Conservation (phyloP, 2,329 filamentous ascomycete species). For the Hypoxylon sp. region DNA sequence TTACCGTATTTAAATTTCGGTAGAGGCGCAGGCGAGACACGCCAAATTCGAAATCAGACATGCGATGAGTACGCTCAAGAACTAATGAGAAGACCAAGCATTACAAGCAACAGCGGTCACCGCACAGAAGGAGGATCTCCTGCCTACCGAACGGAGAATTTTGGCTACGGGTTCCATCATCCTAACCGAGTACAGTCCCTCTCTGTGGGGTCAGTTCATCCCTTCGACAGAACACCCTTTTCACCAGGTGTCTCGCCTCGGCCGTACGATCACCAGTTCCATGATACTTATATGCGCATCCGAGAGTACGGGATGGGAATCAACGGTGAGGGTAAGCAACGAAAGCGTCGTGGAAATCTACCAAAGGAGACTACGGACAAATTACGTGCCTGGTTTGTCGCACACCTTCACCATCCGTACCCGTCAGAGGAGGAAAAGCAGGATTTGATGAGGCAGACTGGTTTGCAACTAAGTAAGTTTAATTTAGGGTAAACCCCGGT, state of each 20-base stretch:
- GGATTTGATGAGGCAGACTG: slow-evolving; percentile 81
- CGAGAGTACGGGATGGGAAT: slow-evolving; percentile 59
- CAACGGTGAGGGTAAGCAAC: slow-evolving; percentile 64
- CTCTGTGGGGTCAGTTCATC: slow-evolving; percentile 61
- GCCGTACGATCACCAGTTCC: slow-evolving; percentile 59
- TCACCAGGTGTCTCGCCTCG: slow-evolving; percentile 59
- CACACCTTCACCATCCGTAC: slow-evolving; percentile 85
- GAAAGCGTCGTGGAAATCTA: slow-evolving; percentile 83
- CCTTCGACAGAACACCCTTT: slow-evolving; percentile 62
- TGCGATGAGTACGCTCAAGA: slow-evolving; percentile 57
- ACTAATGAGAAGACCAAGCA: slow-evolving; percentile 48
- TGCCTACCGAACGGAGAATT: slow-evolving; percentile 55
- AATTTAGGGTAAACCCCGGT: background rate
- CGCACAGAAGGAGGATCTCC: slow-evolving; percentile 54
- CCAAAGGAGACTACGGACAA: slow-evolving; percentile 92
- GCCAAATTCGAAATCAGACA: slow-evolving; percentile 53
- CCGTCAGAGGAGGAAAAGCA: slow-evolving; percentile 91
- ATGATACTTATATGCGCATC: slow-evolving; percentile 60
- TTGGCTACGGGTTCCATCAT: slow-evolving; percentile 61
- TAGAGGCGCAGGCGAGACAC: slow-evolving; percentile 53
- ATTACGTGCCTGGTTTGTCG: slow-evolving; percentile 82
- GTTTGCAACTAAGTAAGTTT: slow-evolving; percentile 81
- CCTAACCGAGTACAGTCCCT: slow-evolving; percentile 63
- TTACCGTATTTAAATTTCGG: slow-evolving; percentile 60
- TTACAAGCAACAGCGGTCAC: slow-evolving; percentile 47